phyloP scores from a whole-genome alignment of 441 rosid species.

The Theobroma grandiflorum region DNA sequence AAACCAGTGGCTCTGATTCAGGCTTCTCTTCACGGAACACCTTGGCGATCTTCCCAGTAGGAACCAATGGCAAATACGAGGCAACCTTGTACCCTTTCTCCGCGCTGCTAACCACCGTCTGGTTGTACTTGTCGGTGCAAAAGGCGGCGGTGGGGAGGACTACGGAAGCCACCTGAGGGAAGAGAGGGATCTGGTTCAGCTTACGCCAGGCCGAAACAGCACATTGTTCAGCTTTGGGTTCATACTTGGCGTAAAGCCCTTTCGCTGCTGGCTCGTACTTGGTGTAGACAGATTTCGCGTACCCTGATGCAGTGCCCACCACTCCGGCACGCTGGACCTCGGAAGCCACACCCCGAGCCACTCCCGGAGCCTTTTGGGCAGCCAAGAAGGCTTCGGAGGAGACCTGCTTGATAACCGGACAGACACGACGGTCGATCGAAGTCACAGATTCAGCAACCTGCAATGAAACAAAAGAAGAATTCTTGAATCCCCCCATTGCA shows the following conservation, averaged over 20 bases:
- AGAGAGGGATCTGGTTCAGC: constrained; percentile 80
- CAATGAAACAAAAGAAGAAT: neutral
- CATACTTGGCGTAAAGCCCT: constrained; percentile 79
- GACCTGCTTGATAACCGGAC: constrained; percentile 73
- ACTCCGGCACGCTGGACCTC: constrained; percentile 80
- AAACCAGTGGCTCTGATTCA: constrained; percentile 44
- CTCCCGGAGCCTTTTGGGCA: constrained; percentile 73
- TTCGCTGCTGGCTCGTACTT: constrained; percentile 82
- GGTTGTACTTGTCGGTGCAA: constrained; percentile 85
- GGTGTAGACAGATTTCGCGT: constrained; percentile 73
- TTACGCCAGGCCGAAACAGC: constrained; percentile 86
- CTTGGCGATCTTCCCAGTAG: constrained; percentile 81
- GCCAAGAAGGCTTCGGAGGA: constrained; percentile 71
- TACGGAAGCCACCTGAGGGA: constrained; percentile 79
- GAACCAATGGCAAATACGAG: constrained; percentile 83
- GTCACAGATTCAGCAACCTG: constrained; percentile 83
- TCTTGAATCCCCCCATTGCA: too few species aligned
- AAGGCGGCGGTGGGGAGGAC: constrained; percentile 84
- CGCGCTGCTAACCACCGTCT: constrained; percentile 65
- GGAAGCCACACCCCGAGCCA: constrained; percentile 71
- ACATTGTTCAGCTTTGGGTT: constrained; percentile 86
- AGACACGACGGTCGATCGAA: constrained; percentile 66
- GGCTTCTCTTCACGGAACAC: constrained; percentile 53
- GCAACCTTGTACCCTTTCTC: constrained; percentile 83
- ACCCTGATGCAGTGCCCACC: constrained; percentile 70